These are phyloP conservation scores for Wickerhamiella nectarea DNA, from an alignment of 805 yeast genomes.

Conservation along the genomic window DNA sequence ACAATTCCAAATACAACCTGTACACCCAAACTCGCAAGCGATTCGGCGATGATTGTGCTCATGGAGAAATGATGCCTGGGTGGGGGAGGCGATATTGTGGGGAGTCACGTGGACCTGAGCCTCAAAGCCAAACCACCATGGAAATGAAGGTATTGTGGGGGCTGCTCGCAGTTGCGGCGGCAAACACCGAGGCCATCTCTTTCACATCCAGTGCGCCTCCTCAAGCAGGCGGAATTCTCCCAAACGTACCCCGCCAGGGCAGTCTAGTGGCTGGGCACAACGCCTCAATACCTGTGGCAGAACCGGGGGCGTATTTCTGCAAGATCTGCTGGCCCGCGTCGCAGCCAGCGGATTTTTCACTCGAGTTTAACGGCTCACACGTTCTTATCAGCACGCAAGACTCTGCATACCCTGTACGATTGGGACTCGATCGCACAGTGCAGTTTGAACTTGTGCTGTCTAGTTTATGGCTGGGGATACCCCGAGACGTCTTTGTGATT, in stretches of 20 bases:
- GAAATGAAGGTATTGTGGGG: not conserved
- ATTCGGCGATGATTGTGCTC: constrained; percentile 32
- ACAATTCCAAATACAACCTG: constrained; percentile 53
- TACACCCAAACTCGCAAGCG: constrained; percentile 38
- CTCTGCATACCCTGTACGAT: not conserved
- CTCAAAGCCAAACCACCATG: not conserved
- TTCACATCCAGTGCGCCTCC: not conserved
- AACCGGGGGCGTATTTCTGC: constrained; percentile 20
- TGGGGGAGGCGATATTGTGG: not conserved
- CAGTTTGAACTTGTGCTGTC: constrained; percentile 1
- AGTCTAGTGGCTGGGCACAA: constrained; percentile 8
- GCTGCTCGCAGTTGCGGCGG: not conserved
- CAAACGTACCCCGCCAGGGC: not conserved
- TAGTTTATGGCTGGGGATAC: constrained; percentile 1
- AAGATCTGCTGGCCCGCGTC: constrained; percentile 28
- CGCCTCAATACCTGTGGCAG: not conserved
- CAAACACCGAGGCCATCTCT: constrained; percentile 1
- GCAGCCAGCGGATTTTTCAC: constrained; percentile 20
- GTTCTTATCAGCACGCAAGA: not conserved
- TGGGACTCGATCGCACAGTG: not conserved
- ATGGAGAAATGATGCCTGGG: not conserved
- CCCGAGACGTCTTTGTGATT: constrained; percentile 2
- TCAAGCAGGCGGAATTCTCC: not conserved
- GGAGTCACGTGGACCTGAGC: not conserved
- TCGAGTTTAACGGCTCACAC: constrained; percentile 14